These are phyloP conservation scores for Hypsizygus marmoreus DNA, from an alignment of 768 basidiomycete species.

Conservation along the genomic window DNA sequence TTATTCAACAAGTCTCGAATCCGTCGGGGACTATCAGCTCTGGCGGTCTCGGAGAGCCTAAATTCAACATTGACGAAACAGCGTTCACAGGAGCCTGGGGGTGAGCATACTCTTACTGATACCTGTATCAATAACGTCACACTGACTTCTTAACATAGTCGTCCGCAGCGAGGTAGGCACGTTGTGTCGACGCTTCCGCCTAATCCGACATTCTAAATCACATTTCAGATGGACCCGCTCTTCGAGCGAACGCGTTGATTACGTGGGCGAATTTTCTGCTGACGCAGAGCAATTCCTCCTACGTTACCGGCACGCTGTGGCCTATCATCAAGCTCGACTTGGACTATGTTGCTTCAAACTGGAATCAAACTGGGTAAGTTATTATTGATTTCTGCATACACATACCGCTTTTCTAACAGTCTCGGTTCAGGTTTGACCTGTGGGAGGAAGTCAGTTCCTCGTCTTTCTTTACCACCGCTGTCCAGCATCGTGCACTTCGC, in stretches of 20 bases:
- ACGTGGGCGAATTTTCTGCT: slow-evolving; percentile 67
- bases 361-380: slow-evolving; percentile 63
- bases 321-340: slow-evolving; percentile 74
- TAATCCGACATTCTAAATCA: background rate
- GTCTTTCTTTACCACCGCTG: slow-evolving; percentile 82
- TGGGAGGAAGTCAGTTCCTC: slow-evolving; percentile 76
- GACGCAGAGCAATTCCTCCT: slow-evolving; percentile 44
- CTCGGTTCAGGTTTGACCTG: slow-evolving; percentile 59
- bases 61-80: slow-evolving; percentile 65
- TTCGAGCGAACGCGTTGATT: slow-evolving; percentile 67
- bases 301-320: slow-evolving; percentile 59
- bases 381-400: background rate
- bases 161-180: slow-evolving; percentile 59
- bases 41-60: slow-evolving; percentile 75
- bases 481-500: slow-evolving; percentile 75
- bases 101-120: slow-evolving; percentile 15
- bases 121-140: background rate
- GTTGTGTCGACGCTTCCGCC: background rate
- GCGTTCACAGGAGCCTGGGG: slow-evolving; percentile 59
- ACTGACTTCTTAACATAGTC: slow-evolving; percentile 22
- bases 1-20: slow-evolving; percentile 63
- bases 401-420: slow-evolving; percentile 21
- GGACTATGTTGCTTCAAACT: slow-evolving; percentile 65
- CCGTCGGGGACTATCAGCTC: slow-evolving; percentile 62
- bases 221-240: slow-evolving; percentile 65